Evolutionary conservation across 352 stramenopile species (phyloP).

Genomic region (Globisporangium emineosum): DNA sequence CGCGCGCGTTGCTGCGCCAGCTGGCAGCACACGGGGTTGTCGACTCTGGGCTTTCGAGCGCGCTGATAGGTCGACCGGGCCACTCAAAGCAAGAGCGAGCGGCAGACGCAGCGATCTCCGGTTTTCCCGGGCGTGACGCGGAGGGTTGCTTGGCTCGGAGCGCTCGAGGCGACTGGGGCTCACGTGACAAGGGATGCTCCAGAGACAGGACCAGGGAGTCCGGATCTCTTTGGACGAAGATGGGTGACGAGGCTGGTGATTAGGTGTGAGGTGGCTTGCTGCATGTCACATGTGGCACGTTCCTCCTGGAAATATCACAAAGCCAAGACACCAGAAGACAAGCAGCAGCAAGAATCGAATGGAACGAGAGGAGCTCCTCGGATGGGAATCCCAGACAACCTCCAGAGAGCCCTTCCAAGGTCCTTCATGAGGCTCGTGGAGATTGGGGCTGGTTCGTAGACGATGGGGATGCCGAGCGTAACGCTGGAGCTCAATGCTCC

Average conservation of each 20-base stretch:
- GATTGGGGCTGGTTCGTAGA: not conserved
- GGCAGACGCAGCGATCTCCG: not conserved
- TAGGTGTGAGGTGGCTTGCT: not conserved
- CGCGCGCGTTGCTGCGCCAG: not conserved
- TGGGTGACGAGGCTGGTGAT: not conserved
- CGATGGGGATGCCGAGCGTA: not conserved
- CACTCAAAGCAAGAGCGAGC: not conserved
- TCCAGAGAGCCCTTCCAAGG: not conserved
- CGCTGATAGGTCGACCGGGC: constrained; percentile 2
- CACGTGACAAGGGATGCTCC: constrained; percentile 7
- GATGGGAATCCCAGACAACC: not conserved
- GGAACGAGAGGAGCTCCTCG: not conserved
- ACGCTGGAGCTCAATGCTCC: not conserved
- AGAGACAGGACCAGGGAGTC: constrained; percentile 11
- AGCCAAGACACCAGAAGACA: not conserved
- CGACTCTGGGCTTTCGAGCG: constrained; percentile 1
- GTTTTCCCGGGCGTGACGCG: not conserved
- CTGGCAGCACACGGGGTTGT: not conserved
- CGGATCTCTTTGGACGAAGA: not conserved
- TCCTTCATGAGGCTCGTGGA: not conserved
- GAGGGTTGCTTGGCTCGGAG: constrained; percentile 1
- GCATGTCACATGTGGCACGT: constrained; percentile 7
- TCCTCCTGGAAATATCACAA: not conserved
- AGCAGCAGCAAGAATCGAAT: too few relatives aligned
- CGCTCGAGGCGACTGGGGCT: not conserved